Percentiles rank a stretch among this genome's conserved stretches.
Conservation (phyloP, 2,329 filamentous ascomycete genomes). For the Aspergillus sp. region DNA sequence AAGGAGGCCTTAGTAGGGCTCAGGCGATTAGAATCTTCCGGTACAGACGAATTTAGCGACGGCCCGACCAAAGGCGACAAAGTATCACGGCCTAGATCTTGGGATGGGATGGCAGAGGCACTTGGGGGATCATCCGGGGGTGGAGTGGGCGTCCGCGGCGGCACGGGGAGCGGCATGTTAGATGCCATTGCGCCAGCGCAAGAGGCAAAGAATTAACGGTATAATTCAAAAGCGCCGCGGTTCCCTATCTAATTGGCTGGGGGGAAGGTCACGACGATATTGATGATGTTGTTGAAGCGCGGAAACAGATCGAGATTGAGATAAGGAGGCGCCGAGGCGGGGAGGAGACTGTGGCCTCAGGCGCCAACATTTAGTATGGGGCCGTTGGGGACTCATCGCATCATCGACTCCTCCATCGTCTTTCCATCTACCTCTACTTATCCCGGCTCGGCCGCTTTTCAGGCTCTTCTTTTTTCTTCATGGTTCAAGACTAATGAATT, state of each 20-base stretch:
- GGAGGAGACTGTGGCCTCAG: conserved; percentile 19
- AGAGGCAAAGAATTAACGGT: not conserved
- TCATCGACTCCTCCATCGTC: conserved; percentile 22
- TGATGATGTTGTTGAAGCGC: not conserved
- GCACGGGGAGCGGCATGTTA: conserved; percentile 57
- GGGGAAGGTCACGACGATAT: not conserved
- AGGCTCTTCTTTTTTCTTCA: not conserved
- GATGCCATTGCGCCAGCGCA: conserved; percentile 53
- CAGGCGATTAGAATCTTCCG: conserved; percentile 25
- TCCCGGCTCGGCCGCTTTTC: not conserved
- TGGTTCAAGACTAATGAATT: not conserved
- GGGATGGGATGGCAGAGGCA: conserved; percentile 20
- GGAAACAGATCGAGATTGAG: not conserved
- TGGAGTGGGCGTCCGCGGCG: conserved; percentile 65
- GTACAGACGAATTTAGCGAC: conserved; percentile 25
- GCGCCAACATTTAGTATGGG: conserved; percentile 12
- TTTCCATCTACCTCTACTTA: conserved; percentile 8
- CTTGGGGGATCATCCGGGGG: conserved; percentile 52
- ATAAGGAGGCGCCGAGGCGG: not conserved
- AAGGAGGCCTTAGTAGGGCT: conserved; percentile 38
- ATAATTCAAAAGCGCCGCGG: not conserved
- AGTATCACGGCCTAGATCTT: conserved; percentile 44
- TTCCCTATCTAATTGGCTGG: conserved; percentile 1
- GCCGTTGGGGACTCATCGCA: conserved; percentile 18
- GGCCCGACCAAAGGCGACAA: conserved; percentile 47